A percentile compares a stretch with the other conserved stretches of the same genome.
Evolutionary conservation across 805 yeast genomes (phyloP).

Genomic region (Peterozyma xylosa): DNA sequence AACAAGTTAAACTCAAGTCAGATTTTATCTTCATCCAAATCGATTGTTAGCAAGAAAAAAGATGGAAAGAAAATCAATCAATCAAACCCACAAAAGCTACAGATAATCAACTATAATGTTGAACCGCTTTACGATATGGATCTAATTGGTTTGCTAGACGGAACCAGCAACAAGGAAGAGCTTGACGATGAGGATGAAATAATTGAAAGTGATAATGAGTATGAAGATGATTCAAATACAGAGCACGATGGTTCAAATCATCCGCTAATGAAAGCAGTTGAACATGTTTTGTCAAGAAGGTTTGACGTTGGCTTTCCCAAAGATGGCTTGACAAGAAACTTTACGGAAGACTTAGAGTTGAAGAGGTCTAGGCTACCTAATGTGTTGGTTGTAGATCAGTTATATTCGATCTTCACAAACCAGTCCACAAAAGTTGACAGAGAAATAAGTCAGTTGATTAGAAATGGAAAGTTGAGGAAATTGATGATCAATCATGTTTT

Average conservation of each 20-base stretch:
- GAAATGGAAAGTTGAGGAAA: slow-evolving; percentile 28
- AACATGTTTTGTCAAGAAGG: slow-evolving; percentile 12
- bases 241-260: neutral
- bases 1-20: slow-evolving; percentile 2
- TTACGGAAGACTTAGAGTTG: slow-evolving; percentile 12
- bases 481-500: slow-evolving; percentile 28
- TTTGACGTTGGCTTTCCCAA: slow-evolving; percentile 14
- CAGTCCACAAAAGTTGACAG: slow-evolving; percentile 46
- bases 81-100: neutral
- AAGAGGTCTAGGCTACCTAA: slow-evolving; percentile 24
- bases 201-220: neutral
- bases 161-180: neutral
- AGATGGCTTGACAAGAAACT: slow-evolving; percentile 15
- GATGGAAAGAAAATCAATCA: neutral
- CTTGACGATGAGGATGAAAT: slow-evolving; percentile 1
- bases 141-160: neutral
- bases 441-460: slow-evolving; percentile 27
- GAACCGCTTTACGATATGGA: slow-evolving; percentile 2
- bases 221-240: neutral
- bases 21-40: neutral
- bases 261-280: slow-evolving; percentile 12
- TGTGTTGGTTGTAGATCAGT: slow-evolving; percentile 32
- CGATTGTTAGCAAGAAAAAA: neutral
- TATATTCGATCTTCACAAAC: slow-evolving; percentile 38
- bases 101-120: slow-evolving; percentile 5